Base-by-base conservation (phyloP, 2,329 filamentous ascomycete species). In the Stachybotrys elegans region DNA sequence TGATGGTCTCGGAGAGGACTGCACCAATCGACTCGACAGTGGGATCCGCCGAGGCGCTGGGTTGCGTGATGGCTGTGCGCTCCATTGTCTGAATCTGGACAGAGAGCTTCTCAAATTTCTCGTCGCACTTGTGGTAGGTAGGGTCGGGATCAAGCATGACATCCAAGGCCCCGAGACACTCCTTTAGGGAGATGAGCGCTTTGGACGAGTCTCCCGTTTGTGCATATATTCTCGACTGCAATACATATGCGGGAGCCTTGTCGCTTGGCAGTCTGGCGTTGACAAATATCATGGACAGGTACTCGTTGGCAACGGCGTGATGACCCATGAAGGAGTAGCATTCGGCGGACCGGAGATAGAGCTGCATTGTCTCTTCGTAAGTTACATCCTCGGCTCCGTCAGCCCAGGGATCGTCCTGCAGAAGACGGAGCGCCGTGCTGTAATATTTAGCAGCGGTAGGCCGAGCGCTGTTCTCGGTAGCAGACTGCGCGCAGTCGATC, bases 381-480 rank as follows among this genome's bases (percentile, higher is more conserved):
- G 81, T 85, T 1, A 86, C 84, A 59, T 96, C 92, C 5, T 79
- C 74, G 13, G 69, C 63, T 6, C 71, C 73, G 22, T 86, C 82
- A 34, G 79, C 72, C 92, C 92, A 97, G 1, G 87, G 83, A 43
- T 87, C 70, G 6, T 84, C 72, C 58, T 95, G 90, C 13, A 97
- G 72, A n/a, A 97, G 73, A 9, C 75, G 73, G 37, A 95, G 75
- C 40, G 88, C 90, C 43, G 82, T 79, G 36, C 77, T 79, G 62
- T 89, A 95, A 57, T 90, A 95, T 61, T 85, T 88, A 7, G 89
- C 78, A 1, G 89, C 88, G 3, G 89, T 93, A 3, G 84, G 81
- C 44, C 88, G 77, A 3, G 91, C 90, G 14, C 91, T 90, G 42
- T 86, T 90, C 58, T 94, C 88, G 22, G 84, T 79, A 2, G 91